phyloP scores from a whole-genome alignment of 306 rosid genomes.

The Geum urbanum region DNA sequence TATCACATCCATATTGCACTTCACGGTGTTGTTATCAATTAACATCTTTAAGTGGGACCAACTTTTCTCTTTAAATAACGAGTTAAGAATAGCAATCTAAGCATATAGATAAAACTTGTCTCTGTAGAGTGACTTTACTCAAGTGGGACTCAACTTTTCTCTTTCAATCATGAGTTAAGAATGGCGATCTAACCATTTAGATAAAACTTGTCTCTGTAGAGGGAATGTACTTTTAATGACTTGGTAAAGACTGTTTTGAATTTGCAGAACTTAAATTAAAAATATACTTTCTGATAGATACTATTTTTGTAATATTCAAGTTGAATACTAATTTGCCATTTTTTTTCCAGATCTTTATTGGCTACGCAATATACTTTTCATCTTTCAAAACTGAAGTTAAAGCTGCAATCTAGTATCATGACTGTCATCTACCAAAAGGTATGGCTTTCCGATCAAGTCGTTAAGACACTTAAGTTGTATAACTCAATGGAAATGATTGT shows the following conservation, averaged over 20 bases:
- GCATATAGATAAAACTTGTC: no score
- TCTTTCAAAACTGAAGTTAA: conserved; percentile 82
- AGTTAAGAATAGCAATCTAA: no score
- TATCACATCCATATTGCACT: neutral
- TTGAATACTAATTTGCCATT: conserved; percentile 15
- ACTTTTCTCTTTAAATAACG: neutral
- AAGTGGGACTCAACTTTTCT: no score
- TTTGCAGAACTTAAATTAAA: no score
- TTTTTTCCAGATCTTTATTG: conserved; percentile 66
- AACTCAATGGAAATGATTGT: neutral
- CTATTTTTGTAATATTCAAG: conserved; percentile 4
- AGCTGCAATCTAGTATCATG: conserved; percentile 86
- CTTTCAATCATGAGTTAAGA: no score
- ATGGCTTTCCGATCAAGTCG: conserved; percentile 13
- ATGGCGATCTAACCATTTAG: no score
- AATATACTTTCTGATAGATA: neutral
- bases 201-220: neutral
- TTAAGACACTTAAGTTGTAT: neutral
- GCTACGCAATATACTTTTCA: conserved; percentile 85
- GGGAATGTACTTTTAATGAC: neutral
- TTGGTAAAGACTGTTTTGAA: no score
- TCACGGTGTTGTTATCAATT: no score
- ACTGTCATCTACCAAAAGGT: conserved; percentile 78
- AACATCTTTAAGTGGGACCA: no score
- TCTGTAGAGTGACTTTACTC: no score